phyloP scores from a whole-genome alignment of 306 rosid species.

The Glycine latifolia region DNA sequence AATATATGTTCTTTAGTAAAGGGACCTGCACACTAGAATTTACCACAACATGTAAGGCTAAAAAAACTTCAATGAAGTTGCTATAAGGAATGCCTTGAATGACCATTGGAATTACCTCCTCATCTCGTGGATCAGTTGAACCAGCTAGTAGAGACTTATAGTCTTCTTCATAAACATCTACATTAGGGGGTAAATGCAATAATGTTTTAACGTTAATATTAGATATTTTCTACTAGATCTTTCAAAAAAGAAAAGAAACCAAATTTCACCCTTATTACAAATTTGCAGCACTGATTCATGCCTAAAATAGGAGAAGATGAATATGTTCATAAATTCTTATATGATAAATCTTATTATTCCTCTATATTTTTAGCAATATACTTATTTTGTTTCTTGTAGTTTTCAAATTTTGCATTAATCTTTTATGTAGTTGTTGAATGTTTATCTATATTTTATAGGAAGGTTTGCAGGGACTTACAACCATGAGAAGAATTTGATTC shows the following conservation, averaged over 20 bases:
- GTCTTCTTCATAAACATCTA: slow-evolving; percentile 64
- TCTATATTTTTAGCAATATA: not conserved
- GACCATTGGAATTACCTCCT: slow-evolving; percentile 57
- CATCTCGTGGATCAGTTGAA: slow-evolving; percentile 65
- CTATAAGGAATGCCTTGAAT: not conserved
- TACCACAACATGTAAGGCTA: not conserved
- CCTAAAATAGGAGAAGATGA: not conserved
- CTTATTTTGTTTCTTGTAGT: not conserved
- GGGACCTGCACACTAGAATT: slow-evolving; percentile 57
- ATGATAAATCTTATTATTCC: slow-evolving; percentile 1
- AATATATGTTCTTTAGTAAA: slow-evolving; percentile 56
- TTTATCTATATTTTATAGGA: slow-evolving; percentile 13
- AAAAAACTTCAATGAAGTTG: not conserved
- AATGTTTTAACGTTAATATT: not conserved
- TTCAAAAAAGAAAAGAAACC: not conserved
- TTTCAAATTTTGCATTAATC: slow-evolving; percentile 4
- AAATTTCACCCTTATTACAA: not conserved
- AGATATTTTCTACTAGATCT: not conserved
- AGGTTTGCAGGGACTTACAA: slow-evolving; percentile 51
- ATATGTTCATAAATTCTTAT: not conserved
- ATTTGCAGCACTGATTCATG: not conserved
- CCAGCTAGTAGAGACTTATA: slow-evolving; percentile 70
- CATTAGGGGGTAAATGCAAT: slow-evolving; percentile 29
- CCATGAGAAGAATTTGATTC: slow-evolving; percentile 59
- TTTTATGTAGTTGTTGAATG: slow-evolving; percentile 10